Percentiles rank a stretch among this genome's conserved stretches.
Evolutionary conservation across 345 rosid species (phyloP).

Genomic region (Salix brachista): DNA sequence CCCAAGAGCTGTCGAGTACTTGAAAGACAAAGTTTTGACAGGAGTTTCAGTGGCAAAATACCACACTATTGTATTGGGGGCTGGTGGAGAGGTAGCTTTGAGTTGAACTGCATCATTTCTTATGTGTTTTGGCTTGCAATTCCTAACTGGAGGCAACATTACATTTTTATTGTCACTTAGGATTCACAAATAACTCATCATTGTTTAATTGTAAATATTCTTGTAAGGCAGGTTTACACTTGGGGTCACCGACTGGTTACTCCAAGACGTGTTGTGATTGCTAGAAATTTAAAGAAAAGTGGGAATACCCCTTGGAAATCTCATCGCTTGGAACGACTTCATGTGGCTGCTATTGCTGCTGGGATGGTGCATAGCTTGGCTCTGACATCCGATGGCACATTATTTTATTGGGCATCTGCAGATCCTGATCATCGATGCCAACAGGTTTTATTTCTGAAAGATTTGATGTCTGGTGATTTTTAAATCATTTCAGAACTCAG

Average conservation of each 20-base stretch:
- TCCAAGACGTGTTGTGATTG: constrained; percentile 69
- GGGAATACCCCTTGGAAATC: constrained; percentile 65
- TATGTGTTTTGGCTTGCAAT: background rate
- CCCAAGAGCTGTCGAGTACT: constrained; percentile 86
- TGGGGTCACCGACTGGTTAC: constrained; percentile 99
- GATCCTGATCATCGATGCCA: constrained; percentile 86
- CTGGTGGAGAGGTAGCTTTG: constrained; percentile 80
- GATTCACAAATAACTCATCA: background rate
- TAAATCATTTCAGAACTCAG: background rate
- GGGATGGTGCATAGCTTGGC: constrained; percentile 94
- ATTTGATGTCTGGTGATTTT: background rate
- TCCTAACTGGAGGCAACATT: background rate
- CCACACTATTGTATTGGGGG: constrained; percentile 76
- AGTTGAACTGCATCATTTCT: background rate
- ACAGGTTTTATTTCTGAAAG: constrained; percentile 51
- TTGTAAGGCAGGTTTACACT: constrained; percentile 59
- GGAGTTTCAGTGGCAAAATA: constrained; percentile 77
- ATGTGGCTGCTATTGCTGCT: constrained; percentile 76
- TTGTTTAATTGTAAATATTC: background rate
- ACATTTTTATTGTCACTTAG: background rate
- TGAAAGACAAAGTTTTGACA: constrained; percentile 69
- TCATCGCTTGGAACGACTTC: constrained; percentile 66
- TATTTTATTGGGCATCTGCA: constrained; percentile 90
- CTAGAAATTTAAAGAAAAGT: constrained; percentile 70
- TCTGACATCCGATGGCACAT: constrained; percentile 81